Evolutionary conservation across 1,284 basidiomycete species (phyloP).

Genomic region (Cutaneotrichosporon cutaneum): DNA sequence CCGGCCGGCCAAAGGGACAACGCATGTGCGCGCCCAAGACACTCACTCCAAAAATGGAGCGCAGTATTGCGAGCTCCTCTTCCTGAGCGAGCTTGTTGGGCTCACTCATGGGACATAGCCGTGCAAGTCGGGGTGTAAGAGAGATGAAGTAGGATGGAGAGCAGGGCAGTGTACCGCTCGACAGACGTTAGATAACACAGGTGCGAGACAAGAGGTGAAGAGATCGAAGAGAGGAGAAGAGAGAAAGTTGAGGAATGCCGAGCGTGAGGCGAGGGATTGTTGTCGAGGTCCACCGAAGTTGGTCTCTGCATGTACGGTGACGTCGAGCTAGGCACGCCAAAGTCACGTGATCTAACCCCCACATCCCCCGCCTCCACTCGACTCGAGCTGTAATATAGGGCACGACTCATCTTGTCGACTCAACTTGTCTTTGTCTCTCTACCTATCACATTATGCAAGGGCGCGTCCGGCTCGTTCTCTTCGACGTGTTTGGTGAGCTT

Average conservation of each 20-base stretch:
- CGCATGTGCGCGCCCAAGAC: background rate
- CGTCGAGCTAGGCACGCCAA: background rate
- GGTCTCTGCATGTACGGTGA: background rate
- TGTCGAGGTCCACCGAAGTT: background rate
- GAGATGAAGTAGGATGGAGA: background rate
- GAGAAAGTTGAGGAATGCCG: conserved; percentile 1
- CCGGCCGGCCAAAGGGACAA: no score
- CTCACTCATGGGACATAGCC: conserved; percentile 41
- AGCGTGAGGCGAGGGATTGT: background rate
- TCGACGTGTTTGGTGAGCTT: conserved; percentile 49
- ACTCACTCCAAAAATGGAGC: conserved; percentile 45
- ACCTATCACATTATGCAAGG: conserved; percentile 4
- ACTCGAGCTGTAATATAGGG: no score
- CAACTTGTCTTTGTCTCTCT: background rate
- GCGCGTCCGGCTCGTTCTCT: conserved; percentile 50
- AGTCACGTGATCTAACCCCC: background rate
- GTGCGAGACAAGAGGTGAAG: background rate
- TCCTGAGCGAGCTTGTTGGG: conserved; percentile 44
- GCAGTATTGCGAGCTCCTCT: conserved; percentile 49
- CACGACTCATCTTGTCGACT: background rate
- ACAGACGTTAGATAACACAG: no score
- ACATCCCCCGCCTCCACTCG: background rate
- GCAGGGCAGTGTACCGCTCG: conserved; percentile 14
- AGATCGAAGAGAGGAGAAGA: background rate
- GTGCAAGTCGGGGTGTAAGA: background rate